phyloP scores from a whole-genome alignment of 2,329 filamentous ascomycete species.

The Cercospora zeina region DNA sequence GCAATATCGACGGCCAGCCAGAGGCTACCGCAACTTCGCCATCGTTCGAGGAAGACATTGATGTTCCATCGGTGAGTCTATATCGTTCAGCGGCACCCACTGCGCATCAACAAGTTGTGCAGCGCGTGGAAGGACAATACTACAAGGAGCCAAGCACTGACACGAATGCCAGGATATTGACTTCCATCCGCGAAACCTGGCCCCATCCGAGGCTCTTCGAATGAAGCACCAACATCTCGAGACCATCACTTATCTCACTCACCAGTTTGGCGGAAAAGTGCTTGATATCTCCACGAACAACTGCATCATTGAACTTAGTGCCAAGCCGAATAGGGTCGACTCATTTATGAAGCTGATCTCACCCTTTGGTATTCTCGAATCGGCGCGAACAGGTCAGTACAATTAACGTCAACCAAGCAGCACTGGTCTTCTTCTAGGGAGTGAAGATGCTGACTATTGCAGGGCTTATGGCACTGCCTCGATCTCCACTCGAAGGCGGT shows the following conservation, averaged over 20 bases:
- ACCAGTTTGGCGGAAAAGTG: constrained; percentile 97
- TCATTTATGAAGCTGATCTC: constrained; percentile 95
- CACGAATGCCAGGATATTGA: constrained; percentile 50
- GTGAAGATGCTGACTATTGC: constrained; percentile 28
- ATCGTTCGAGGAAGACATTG: constrained; percentile 16
- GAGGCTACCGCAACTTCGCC: constrained; percentile 14
- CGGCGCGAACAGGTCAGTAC: constrained; percentile 72
- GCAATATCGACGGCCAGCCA: constrained; percentile 26
- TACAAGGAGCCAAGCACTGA: neutral
- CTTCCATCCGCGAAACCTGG: constrained; percentile 87
- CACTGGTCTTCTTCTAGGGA: neutral
- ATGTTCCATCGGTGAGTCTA: constrained; percentile 14
- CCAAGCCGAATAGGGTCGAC: constrained; percentile 90
- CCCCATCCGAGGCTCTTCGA: constrained; percentile 81
- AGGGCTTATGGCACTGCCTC: constrained; percentile 90
- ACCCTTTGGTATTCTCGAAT: constrained; percentile 95
- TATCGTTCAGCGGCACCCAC: neutral
- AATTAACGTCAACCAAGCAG: neutral
- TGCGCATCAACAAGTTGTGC: neutral
- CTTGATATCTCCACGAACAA: constrained; percentile 97
- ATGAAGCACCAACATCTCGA: constrained; percentile 98
- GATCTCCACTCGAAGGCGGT: constrained; percentile 78
- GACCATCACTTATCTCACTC: constrained; percentile 92
- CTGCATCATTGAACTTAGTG: constrained; percentile 95
- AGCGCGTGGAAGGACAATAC: neutral